Conservation (phyloP, 2,329 filamentous ascomycete genomes). For the Zelopaecilomyces penicillatus region DNA sequence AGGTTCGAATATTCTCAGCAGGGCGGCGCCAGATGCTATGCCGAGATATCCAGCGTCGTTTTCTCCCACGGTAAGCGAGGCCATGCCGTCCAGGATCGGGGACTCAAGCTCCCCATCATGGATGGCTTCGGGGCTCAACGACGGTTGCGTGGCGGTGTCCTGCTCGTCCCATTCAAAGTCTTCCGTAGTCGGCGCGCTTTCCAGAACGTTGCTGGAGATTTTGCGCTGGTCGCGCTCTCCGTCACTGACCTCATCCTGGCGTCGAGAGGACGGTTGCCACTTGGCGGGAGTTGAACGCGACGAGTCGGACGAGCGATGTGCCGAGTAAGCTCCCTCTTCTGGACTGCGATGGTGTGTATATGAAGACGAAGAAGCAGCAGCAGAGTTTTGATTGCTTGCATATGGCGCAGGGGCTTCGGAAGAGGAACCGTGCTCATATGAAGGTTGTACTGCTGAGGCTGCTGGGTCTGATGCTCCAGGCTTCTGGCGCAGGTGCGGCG, state of each 20-base stretch:
- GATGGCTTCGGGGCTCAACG: not conserved
- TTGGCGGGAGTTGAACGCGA: no score
- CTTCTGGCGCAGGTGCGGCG: constrained; percentile 14
- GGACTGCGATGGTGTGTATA: no score
- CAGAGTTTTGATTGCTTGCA: not conserved
- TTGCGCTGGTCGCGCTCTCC: not conserved
- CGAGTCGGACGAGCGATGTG: no score
- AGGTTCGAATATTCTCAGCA: constrained; percentile 30
- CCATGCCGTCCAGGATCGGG: constrained; percentile 30
- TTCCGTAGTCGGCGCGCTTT: constrained; percentile 22
- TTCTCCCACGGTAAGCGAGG: constrained; percentile 26
- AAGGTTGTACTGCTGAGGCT: not conserved
- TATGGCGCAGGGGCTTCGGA: no score
- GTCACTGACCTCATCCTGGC: not conserved
- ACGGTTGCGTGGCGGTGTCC: constrained; percentile 18
- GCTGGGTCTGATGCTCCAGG: constrained; percentile 6
- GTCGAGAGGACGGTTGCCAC: no score
- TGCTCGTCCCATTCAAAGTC: constrained; percentile 31
- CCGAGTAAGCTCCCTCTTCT: no score
- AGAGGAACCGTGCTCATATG: not conserved
- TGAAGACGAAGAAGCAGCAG: no score
- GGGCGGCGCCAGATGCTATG: constrained; percentile 35
- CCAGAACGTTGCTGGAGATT: constrained; percentile 11
- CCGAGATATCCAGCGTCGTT: constrained; percentile 36
- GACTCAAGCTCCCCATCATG: constrained; percentile 15